Percentiles rank a stretch among this genome's conserved stretches.
phyloP scores from a whole-genome alignment of 2,329 filamentous ascomycete genomes.

The Alternaria arbusti region DNA sequence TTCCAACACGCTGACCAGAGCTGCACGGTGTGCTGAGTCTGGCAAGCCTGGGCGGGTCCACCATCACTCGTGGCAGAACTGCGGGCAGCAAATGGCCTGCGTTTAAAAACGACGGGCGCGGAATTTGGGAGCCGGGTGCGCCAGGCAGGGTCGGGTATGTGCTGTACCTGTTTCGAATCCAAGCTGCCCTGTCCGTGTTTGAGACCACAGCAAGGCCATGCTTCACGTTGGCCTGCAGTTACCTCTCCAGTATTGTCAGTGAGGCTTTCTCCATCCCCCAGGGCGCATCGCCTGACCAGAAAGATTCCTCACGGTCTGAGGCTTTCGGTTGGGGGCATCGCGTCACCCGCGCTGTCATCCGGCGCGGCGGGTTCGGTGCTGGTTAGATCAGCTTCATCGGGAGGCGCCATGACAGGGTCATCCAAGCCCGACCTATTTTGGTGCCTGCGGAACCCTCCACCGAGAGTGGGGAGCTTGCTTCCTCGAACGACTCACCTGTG shows the following conservation, averaged over 20 bases:
- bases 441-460: slow-evolving; percentile 28
- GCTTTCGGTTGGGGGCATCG: slow-evolving; percentile 29
- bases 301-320: slow-evolving; percentile 20
- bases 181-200: slow-evolving; percentile 30
- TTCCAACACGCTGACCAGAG: slow-evolving; percentile 31
- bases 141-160: slow-evolving; percentile 21
- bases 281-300: slow-evolving; percentile 24
- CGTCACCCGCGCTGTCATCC: slow-evolving; percentile 42
- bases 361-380: slow-evolving; percentile 35
- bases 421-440: slow-evolving; percentile 32
- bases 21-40: slow-evolving; percentile 31
- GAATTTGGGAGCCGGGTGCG: slow-evolving; percentile 39
- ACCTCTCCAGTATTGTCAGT: slow-evolving; percentile 4
- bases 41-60: slow-evolving; percentile 35
- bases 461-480: slow-evolving; percentile 5
- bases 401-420: slow-evolving; percentile 28
- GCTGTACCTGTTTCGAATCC: slow-evolving; percentile 45
- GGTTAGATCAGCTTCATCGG: slow-evolving; percentile 36
- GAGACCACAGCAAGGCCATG: slow-evolving; percentile 26
- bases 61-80: slow-evolving; percentile 36
- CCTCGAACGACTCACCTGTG: not conserved
- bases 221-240: slow-evolving; percentile 23
- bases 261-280: slow-evolving; percentile 5
- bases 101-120: slow-evolving; percentile 41
- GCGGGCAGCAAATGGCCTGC: slow-evolving; percentile 38